Conservation (phyloP, 495 filamentous ascomycete genomes). For the Oidiodendron maius region DNA sequence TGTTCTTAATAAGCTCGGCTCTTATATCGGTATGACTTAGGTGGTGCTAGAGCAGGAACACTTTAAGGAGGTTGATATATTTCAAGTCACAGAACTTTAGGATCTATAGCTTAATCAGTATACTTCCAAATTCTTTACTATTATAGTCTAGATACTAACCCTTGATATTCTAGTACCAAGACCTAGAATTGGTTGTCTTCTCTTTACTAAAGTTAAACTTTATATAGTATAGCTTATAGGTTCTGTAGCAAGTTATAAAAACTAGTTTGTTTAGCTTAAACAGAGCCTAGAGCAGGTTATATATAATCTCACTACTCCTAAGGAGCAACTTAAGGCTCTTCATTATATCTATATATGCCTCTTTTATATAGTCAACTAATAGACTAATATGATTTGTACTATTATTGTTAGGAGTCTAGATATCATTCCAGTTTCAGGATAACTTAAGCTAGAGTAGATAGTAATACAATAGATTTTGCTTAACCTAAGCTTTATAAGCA, state of each 20-base stretch:
- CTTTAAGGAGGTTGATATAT: slow-evolving; percentile 10
- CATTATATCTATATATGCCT: slow-evolving; percentile 27
- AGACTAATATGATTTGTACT: slow-evolving; percentile 28
- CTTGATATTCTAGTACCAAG: slow-evolving; percentile 6
- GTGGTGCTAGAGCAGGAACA: slow-evolving; percentile 9
- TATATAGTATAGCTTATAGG: slow-evolving; percentile 3
- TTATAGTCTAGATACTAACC: slow-evolving; percentile 14
- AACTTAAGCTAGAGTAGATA: slow-evolving; percentile 28
- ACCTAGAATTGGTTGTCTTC: background rate
- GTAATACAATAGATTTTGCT: slow-evolving; percentile 29
- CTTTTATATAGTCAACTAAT: slow-evolving; percentile 33
- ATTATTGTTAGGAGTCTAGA: slow-evolving; percentile 1
- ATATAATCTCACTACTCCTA: slow-evolving; percentile 34
- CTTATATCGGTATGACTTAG: background rate
- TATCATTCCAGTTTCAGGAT: slow-evolving; percentile 1
- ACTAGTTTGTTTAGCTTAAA: slow-evolving; percentile 34
- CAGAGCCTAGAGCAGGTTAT: slow-evolving; percentile 39
- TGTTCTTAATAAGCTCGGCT: slow-evolving; percentile 3
- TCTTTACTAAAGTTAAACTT: slow-evolving; percentile 8
- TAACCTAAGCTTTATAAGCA: slow-evolving; percentile 19
- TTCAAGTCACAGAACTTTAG: slow-evolving; percentile 12
- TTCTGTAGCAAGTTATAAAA: slow-evolving; percentile 36
- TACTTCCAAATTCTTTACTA: slow-evolving; percentile 2
- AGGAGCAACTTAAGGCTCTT: slow-evolving; percentile 34
- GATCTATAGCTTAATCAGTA: slow-evolving; percentile 7